A percentile compares a stretch with the other conserved stretches of the same genome.
phyloP scores from a whole-genome alignment of 2,329 filamentous ascomycete species.

The Fusarium tuaranense region DNA sequence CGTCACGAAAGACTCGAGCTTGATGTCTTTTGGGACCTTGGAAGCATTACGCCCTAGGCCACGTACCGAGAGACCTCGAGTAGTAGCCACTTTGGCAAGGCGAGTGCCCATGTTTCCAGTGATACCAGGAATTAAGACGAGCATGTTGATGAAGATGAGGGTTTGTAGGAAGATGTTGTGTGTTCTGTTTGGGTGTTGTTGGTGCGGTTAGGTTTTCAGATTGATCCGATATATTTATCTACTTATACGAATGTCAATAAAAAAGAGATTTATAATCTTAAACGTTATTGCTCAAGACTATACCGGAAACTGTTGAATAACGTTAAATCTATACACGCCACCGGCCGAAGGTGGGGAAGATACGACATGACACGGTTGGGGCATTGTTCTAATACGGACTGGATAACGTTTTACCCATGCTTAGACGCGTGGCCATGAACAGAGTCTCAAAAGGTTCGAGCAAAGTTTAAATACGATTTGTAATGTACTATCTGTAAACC shows the following conservation, averaged over 20 bases:
- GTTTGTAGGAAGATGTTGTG: background rate
- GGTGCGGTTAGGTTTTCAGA: background rate
- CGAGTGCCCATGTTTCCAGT: background rate
- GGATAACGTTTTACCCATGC: background rate
- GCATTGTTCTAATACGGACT: background rate
- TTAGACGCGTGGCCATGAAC: background rate
- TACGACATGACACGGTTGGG: background rate
- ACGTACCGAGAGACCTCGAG: background rate
- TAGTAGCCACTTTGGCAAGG: background rate
- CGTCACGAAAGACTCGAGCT: background rate
- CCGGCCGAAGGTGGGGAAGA: background rate
- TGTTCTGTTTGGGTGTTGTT: background rate
- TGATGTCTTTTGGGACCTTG: background rate
- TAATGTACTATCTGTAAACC: background rate
- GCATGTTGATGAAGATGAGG: background rate
- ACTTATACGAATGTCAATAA: background rate
- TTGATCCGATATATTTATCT: background rate
- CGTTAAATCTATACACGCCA: background rate
- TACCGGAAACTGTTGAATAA: background rate
- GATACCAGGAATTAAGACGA: background rate
- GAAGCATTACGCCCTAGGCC: background rate
- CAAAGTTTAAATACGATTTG: background rate
- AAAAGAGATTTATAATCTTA: background rate
- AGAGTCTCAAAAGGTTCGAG: too few relatives aligned
- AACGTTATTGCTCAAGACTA: background rate